Evolutionary conservation across 1,284 basidiomycete species (phyloP).

Genomic region (Neotropicomus parvogracilis): DNA sequence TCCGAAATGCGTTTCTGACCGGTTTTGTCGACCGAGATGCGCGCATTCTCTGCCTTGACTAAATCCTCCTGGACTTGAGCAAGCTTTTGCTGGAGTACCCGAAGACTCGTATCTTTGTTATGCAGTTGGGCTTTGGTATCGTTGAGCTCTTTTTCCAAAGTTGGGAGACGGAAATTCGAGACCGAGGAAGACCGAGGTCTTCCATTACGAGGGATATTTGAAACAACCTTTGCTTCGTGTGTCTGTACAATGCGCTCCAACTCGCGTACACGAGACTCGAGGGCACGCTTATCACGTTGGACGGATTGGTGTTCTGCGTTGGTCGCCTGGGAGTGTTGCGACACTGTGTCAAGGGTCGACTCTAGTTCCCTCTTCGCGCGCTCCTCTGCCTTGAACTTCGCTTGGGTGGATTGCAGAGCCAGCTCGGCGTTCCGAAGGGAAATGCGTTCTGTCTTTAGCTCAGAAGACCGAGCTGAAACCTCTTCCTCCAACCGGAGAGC

Average conservation of each 20-base stretch:
- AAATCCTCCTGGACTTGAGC: slow-evolving; percentile 46
- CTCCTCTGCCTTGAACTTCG: slow-evolving; percentile 50
- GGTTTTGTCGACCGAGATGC: slow-evolving; percentile 49
- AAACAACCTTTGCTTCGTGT: slow-evolving; percentile 32
- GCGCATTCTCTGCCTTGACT: slow-evolving; percentile 56
- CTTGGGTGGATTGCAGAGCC: slow-evolving; percentile 46
- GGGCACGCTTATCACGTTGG: slow-evolving; percentile 50
- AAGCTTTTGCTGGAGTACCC: slow-evolving; percentile 43
- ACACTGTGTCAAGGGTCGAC: slow-evolving; percentile 52
- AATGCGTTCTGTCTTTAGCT: slow-evolving; percentile 54
- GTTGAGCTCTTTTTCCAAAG: slow-evolving; percentile 53
- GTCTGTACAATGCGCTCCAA: slow-evolving; percentile 46
- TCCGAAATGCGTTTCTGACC: slow-evolving; percentile 42
- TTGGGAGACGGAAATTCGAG: slow-evolving; percentile 45
- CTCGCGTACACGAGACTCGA: slow-evolving; percentile 54
- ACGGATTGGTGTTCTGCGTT: slow-evolving; percentile 44
- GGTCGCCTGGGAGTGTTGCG: slow-evolving; percentile 49
- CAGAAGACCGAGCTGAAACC: slow-evolving; percentile 46
- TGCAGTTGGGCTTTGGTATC: slow-evolving; percentile 42
- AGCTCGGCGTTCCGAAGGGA: slow-evolving; percentile 51
- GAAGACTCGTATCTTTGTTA: slow-evolving; percentile 44
- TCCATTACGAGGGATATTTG: slow-evolving; percentile 32
- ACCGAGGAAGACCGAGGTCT: slow-evolving; percentile 48
- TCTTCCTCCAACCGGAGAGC: slow-evolving; percentile 52
- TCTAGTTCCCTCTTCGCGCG: slow-evolving; percentile 53